These are phyloP conservation scores for Fusarium sp. DNA, from an alignment of 2,329 filamentous ascomycete species.

Conservation along the genomic window DNA sequence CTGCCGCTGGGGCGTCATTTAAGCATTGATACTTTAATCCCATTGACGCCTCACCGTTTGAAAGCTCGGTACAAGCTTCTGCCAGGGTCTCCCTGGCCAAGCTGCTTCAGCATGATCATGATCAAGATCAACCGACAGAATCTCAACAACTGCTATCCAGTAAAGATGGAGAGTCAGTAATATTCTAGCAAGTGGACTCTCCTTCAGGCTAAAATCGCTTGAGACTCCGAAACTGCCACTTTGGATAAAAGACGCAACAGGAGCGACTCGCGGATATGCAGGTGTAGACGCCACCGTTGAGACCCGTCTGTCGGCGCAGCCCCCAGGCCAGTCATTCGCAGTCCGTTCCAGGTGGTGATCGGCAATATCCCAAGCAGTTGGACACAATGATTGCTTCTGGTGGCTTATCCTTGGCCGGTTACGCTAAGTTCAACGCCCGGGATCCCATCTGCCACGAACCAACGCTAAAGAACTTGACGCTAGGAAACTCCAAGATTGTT, in stretches of 20 bases:
- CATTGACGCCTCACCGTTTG: constrained; percentile 37
- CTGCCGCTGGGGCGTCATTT: constrained; percentile 16
- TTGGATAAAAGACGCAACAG: constrained; percentile 34
- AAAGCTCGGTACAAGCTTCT: constrained; percentile 1
- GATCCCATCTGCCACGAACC: constrained; percentile 19
- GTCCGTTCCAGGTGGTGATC: constrained; percentile 41
- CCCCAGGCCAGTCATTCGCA: constrained; percentile 28
- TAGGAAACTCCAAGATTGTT: constrained; percentile 25
- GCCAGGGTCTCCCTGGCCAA: constrained; percentile 9
- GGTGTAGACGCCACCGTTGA: constrained; percentile 35
- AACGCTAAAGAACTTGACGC: constrained; percentile 13
- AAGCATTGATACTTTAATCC: constrained; percentile 20
- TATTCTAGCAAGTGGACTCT: constrained; percentile 19
- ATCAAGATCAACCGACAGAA: neutral
- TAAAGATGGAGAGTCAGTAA: neutral
- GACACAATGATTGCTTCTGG: constrained; percentile 31
- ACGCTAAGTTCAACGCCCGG: constrained; percentile 37
- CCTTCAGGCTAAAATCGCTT: constrained; percentile 21
- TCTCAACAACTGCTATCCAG: neutral
- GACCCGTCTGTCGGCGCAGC: constrained; percentile 28
- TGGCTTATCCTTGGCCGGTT: constrained; percentile 31
- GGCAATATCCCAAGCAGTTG: constrained; percentile 31
- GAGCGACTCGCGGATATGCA: constrained; percentile 31
- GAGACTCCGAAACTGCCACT: constrained; percentile 24
- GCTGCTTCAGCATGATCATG: neutral